phyloP scores from a whole-genome alignment of 441 rosid genomes.

The Theobroma grandiflorum region DNA sequence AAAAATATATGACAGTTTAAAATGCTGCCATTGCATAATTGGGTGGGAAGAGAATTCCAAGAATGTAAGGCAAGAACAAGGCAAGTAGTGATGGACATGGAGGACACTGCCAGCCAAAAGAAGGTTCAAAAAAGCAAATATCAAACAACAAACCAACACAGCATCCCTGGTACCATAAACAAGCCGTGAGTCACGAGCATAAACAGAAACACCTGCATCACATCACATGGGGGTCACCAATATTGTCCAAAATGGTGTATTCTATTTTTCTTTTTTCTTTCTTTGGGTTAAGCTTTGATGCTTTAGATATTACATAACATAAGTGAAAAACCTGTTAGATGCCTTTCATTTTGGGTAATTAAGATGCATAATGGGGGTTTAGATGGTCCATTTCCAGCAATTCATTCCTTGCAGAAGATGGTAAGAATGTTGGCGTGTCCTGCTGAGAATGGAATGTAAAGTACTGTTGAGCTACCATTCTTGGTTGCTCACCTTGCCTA shows the following conservation, averaged over 20 bases:
- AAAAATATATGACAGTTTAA: not conserved
- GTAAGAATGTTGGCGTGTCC: not conserved
- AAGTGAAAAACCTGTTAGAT: not conserved
- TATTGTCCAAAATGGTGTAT: not conserved
- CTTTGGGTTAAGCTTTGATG: not conserved
- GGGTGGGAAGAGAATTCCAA: slow-evolving; percentile 6
- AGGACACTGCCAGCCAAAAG: slow-evolving; percentile 16
- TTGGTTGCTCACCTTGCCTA: not conserved
- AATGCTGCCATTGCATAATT: not conserved
- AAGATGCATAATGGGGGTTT: not conserved
- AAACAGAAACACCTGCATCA: not conserved
- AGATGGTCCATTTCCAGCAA: not conserved
- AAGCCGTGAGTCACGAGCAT: slow-evolving; percentile 37
- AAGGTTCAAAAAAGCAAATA: not conserved
- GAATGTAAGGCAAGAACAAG: not conserved
- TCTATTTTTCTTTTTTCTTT: not conserved
- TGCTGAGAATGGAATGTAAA: not conserved
- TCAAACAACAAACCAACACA: slow-evolving; percentile 25
- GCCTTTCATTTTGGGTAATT: not conserved
- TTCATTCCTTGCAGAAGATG: not conserved
- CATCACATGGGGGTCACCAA: slow-evolving; percentile 21
- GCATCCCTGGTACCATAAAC: slow-evolving; percentile 15
- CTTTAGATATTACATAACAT: not conserved
- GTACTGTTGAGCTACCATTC: not conserved
- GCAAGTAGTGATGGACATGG: not conserved